Base-by-base conservation (phyloP, 352 stramenopile species). In the Saprolegnia parasitica region DNA sequence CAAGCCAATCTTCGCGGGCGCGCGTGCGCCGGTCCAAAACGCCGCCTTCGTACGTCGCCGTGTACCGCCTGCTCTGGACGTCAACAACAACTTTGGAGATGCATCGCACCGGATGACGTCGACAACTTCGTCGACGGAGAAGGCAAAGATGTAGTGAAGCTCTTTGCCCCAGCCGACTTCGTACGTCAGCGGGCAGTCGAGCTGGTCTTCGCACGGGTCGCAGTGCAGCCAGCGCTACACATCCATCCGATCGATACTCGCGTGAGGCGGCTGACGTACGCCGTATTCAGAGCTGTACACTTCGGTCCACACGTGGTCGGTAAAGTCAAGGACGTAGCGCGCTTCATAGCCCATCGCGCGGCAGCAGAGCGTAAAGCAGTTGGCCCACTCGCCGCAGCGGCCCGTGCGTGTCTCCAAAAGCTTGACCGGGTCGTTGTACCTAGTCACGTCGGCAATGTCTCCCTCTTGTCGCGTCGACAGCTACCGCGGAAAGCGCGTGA, bases 251-350 rank as follows among this genome's bases (percentile, higher is more conserved):
- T n/a, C n/a, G n/a, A n/a, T n/a, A n/a, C n/a, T 49, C 16, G 20
- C 54, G 24, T 29, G 64, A 18, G 65, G 56, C 18, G 16, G 52
- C 2, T 52, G 16, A 54, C 52, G 24, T 72, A 72, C 66, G 39
- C 90, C 81, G 54, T 73, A 77, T 46, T 88, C 73, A 10, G 87
- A 71, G 15, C 79, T 90, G 72, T 91, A 97, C 18, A 98, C 88
- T 78, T 98, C 95, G 11, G 84, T 95, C 95, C 95, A 98, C 9
- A 98, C 91, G 70, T 98, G 95, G 71, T 98, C 95, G 0, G 93
- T 98, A 23, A 97, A 88, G 77, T 98, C 95, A 8, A 96, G 72
- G 6, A 98, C 87, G 55, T 98, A 97, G 13, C 92, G 89, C 32
- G 88, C 84, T 66, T 98, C 90, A 26, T 96, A 96, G 5, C 91